Conservation (phyloP, 345 rosid genomes). For the Citrus maxima region DNA sequence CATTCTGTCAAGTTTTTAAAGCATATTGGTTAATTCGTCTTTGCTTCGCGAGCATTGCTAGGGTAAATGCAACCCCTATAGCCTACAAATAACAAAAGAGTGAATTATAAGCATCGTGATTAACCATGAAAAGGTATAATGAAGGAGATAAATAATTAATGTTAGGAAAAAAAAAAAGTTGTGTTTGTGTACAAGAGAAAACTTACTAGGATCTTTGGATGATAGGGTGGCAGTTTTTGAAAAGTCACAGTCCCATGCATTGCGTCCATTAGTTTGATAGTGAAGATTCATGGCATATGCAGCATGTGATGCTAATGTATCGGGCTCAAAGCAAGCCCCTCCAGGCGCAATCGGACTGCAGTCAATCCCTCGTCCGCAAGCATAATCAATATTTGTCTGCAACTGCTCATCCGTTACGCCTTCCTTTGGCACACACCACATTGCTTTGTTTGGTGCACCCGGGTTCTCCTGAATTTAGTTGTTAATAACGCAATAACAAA, state of each 20-base stretch:
- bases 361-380: constrained; percentile 71
- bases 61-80: constrained; percentile 40
- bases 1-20: too few relatives aligned
- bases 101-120: neutral
- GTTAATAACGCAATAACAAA: neutral
- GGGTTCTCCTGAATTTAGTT: constrained; percentile 20
- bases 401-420: constrained; percentile 50
- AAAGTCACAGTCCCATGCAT: constrained; percentile 66
- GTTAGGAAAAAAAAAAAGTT: too few relatives aligned
- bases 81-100: constrained; percentile 22
- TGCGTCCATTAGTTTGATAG: constrained; percentile 49
- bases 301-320: constrained; percentile 70
- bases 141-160: neutral
- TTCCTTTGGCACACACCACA: constrained; percentile 68
- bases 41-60: neutral
- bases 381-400: constrained; percentile 78
- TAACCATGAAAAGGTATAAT: too few relatives aligned
- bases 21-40: too few relatives aligned
- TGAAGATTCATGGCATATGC: constrained; percentile 87
- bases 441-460: constrained; percentile 18
- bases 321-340: constrained; percentile 80
- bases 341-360: constrained; percentile 75
- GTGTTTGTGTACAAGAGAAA: neutral
- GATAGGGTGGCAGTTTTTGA: constrained; percentile 51
- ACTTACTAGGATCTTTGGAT: constrained; percentile 76